Evolutionary conservation across 139 green algal genomes (phyloP).

Genomic region (Asterochloris sp.): DNA sequence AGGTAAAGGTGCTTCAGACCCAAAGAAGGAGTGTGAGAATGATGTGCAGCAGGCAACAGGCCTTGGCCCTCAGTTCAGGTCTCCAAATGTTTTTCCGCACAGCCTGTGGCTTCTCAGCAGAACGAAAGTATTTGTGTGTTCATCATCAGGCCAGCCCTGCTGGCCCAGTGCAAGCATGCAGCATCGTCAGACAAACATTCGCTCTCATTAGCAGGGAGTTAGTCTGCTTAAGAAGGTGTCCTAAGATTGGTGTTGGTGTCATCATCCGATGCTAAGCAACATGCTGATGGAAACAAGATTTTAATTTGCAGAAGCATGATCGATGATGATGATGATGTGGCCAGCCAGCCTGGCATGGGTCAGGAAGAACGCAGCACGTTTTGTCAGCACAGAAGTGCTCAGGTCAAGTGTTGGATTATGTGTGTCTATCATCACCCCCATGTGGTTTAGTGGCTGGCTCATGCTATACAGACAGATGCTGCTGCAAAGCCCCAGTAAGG

Average conservation of each 20-base stretch:
- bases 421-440: conserved; percentile 7
- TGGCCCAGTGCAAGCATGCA: not conserved
- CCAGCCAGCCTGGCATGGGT: conserved; percentile 18
- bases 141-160: conserved; percentile 26
- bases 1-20: no score
- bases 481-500: not conserved
- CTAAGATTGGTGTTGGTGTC: conserved; percentile 50
- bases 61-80: conserved; percentile 47
- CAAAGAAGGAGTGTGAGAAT: no score
- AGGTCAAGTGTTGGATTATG: conserved; percentile 42
- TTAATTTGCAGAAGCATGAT: not conserved
- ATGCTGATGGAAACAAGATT: not conserved
- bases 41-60: not conserved
- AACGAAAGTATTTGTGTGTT: conserved; percentile 58
- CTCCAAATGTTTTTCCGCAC: conserved; percentile 43
- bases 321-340: not conserved
- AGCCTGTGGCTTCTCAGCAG: conserved; percentile 34
- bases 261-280: conserved; percentile 22
- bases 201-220: conserved; percentile 15
- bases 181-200: conserved; percentile 25
- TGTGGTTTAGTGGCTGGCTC: no score
- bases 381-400: conserved; percentile 27
- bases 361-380: conserved; percentile 58
- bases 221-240: conserved; percentile 49
- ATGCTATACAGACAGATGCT: not conserved